Base-by-base conservation (phyloP, 2,329 filamentous ascomycete species). In the Rutstroemia sp. region DNA sequence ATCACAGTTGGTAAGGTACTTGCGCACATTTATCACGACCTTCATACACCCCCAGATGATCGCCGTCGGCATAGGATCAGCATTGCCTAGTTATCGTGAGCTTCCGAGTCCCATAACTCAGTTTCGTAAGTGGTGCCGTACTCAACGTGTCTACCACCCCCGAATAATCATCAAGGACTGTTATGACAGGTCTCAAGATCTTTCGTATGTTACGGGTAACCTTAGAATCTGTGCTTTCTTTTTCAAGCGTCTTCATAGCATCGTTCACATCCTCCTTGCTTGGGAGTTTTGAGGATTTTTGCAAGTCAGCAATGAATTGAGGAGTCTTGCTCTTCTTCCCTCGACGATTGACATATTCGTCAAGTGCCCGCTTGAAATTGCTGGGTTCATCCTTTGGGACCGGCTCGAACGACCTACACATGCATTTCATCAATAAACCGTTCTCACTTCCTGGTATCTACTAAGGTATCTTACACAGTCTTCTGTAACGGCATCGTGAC, bases 1-100 rank as follows among this genome's bases (percentile, higher is more conserved):
- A 16, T 9, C n/a, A 23, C 9, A 12, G 14, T 23, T 4, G 16
- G 21, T 16, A 9, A 27, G 25, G 23, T 25, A n/a, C 7, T 7
- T 27, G 25, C 45, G 17, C 45, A 47, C 45, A n/a, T 16, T 21
- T 17, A 52, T 52, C 5, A 52, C 50, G 17, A 52, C 25, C 25
- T 52, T 52, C 50, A 52, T 27, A 6, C 38, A 30, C 2, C 50
- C 50, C 50, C 50, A 52, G 25, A 52, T 52, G 7, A 52, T 52
- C 27, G 50, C 39, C 16, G 50, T 52, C n/a, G 50, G 50, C 50
- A 52, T 52, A 9, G 50, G 50, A 45, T 52, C 50, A 10, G 50
- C 50, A 34, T 45, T 45, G 30, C 50, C 50, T 52, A 34, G 19
- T 14, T 21, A 9, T 34, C 7, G 25, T 44, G 25, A 52, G 39